These are phyloP conservation scores for Handroanthus guayacan DNA, from an alignment of 257 asterid species.

Conservation along the genomic window DNA sequence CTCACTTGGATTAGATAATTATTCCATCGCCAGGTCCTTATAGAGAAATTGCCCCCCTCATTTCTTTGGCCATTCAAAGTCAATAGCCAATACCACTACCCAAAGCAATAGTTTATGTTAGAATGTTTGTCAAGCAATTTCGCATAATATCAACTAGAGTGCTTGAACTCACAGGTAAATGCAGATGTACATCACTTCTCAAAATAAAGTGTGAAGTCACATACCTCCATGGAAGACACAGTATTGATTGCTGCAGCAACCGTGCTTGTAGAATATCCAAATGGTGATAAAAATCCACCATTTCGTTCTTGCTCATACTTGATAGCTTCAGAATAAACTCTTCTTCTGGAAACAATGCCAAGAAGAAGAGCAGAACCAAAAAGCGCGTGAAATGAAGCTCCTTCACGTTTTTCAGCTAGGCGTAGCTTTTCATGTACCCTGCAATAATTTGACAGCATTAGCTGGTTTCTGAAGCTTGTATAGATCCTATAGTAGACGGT, in stretches of 20 bases:
- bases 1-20: conserved; percentile 82
- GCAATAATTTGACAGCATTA: conserved; percentile 32
- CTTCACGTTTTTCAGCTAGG: conserved; percentile 77
- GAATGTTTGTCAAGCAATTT: conserved; percentile 34
- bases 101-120: conserved; percentile 36
- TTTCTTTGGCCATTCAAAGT: conserved; percentile 56
- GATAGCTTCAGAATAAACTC: conserved; percentile 80
- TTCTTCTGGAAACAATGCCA: conserved; percentile 82
- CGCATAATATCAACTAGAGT: conserved; percentile 24
- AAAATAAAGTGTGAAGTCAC: conserved; percentile 28
- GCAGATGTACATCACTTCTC: conserved; percentile 28
- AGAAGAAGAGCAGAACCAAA: conserved; percentile 80
- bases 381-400: conserved; percentile 85
- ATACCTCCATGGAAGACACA: conserved; percentile 86
- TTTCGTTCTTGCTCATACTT: conserved; percentile 87
- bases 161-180: conserved; percentile 21
- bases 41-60: conserved; percentile 41
- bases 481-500: neutral
- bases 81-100: conserved; percentile 90
- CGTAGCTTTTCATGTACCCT: conserved; percentile 85
- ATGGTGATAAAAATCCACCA: conserved; percentile 86
- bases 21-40: conserved; percentile 90
- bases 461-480: conserved; percentile 34
- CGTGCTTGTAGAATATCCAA: conserved; percentile 78
- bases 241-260: conserved; percentile 73